Evolutionary conservation across 805 yeast genomes (phyloP), one percentile per base, ranked within the genome.

Genomic region (Ogataea neopini): DNA sequence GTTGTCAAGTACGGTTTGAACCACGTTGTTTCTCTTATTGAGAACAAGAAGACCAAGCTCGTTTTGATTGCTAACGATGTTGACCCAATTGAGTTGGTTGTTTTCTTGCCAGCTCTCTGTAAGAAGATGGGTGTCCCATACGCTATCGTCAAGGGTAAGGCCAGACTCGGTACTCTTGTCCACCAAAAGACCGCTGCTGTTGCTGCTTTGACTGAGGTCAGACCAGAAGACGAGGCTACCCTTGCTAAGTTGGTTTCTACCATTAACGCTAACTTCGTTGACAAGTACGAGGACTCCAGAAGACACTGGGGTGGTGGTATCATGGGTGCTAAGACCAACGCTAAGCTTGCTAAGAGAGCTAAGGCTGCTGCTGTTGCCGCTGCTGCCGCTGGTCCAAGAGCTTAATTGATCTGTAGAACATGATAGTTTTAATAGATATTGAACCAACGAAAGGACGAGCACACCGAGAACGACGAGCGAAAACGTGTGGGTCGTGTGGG

Each of bases 221-320:
- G 77, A 70, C 75, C 92, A 60, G 96, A 87, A 74, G 97, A 90
- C 75, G 91, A 88, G 79, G 81, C 96, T 71, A 90, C 88, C 72
- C 84, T 90, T 68, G 88, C 96, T 60, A 85, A 87, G 75, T 84
- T 90, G 69, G 81, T 91, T 62, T 85, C 96, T 50, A 86, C 97
- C 71, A 81, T 91, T 74, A 83, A 87, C 78, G 84, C 94, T 63
- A 88, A 87, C 94, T 91, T 84, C 76, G 72, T 75, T 65, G 94
- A 87, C 71, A 88, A 88, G 77, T 87, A 84, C 86, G 97, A 90
- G 71, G 97, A 90, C 64, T 68, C 79, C 71, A 90, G 95, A 83
- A 88, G 88, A 79, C 95, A 88, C 86, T 90, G 97, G 97, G 97
- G 97, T 83, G 97, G 97, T 83, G 97, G 97, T 82, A 71, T 88